Evolutionary conservation across 2,329 filamentous ascomycete genomes (phyloP).

Genomic region (Geoglossum cookeanum): DNA sequence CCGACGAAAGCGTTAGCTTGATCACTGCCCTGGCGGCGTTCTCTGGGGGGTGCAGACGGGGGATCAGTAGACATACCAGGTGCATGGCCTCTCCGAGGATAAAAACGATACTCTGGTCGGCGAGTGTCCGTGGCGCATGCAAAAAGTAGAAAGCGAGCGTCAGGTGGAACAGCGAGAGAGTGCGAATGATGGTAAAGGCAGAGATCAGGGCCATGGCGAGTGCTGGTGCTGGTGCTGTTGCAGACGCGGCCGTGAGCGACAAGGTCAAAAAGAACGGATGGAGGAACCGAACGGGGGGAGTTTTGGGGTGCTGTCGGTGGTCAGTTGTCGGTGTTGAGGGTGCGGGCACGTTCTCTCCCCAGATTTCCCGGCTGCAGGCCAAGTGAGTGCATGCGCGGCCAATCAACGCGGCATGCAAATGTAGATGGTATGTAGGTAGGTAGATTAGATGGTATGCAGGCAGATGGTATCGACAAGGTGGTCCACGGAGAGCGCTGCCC

Average conservation of each 20-base stretch:
- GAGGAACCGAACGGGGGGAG: too few species aligned
- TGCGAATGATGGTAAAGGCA: conserved; percentile 60
- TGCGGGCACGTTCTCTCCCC: too few species aligned
- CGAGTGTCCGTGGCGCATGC: conserved; percentile 48
- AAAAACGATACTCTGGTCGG: conserved; percentile 63
- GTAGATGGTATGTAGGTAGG: too few species aligned
- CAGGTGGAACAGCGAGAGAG: conserved; percentile 66
- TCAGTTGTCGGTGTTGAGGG: too few species aligned
- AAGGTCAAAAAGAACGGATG: background rate
- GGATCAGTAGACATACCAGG: background rate
- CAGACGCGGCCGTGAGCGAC: background rate
- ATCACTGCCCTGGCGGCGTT: too few species aligned
- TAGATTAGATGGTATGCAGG: too few species aligned
- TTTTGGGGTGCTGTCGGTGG: too few species aligned
- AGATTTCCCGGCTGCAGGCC: too few species aligned
- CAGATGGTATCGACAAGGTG: too few species aligned
- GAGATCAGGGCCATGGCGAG: conserved; percentile 61
- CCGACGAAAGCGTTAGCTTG: conserved; percentile 5
- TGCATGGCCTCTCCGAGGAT: conserved; percentile 70
- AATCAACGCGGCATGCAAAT: too few species aligned
- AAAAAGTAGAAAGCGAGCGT: conserved; percentile 72
- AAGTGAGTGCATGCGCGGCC: too few species aligned
- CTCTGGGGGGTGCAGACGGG: background rate
- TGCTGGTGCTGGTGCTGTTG: background rate
- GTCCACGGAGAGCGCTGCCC: too few species aligned